Evolutionary conservation across 2,329 filamentous ascomycete species (phyloP).

Genomic region (Penicillium digitatum): DNA sequence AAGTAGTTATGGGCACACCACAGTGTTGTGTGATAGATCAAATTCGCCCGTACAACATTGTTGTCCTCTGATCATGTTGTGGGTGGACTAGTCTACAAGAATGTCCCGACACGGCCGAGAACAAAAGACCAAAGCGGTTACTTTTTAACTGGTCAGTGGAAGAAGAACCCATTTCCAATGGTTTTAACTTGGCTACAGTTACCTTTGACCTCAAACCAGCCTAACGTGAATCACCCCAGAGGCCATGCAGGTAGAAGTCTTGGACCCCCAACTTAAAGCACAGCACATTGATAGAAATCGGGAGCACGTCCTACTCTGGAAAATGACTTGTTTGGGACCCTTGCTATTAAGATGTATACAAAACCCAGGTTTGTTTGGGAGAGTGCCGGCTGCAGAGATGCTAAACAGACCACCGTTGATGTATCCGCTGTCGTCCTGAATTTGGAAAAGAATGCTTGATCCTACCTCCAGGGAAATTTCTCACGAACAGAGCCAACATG

Average conservation of each 20-base stretch:
- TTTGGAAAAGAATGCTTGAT: background rate
- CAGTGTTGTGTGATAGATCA: background rate
- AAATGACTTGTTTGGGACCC: background rate
- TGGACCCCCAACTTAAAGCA: background rate
- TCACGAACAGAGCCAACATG: background rate
- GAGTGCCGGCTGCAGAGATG: background rate
- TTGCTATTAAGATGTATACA: background rate
- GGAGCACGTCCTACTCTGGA: background rate
- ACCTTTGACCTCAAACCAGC: background rate
- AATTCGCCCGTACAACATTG: background rate
- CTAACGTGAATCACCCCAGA: background rate
- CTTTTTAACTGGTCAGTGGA: background rate
- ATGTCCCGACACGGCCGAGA: background rate
- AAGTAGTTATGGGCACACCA: background rate
- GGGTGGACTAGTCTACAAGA: background rate
- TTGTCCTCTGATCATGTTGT: conserved; percentile 3
- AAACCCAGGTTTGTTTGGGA: background rate
- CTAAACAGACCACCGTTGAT: background rate
- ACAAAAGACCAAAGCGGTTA: background rate
- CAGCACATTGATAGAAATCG: background rate
- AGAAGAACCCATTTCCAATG: background rate
- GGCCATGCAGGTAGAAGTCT: background rate
- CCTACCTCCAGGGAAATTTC: background rate
- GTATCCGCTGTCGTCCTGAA: background rate
- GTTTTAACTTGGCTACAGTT: background rate